phyloP scores from a whole-genome alignment of 495 filamentous ascomycete species.

The Penicillium cosmopolitanum region DNA sequence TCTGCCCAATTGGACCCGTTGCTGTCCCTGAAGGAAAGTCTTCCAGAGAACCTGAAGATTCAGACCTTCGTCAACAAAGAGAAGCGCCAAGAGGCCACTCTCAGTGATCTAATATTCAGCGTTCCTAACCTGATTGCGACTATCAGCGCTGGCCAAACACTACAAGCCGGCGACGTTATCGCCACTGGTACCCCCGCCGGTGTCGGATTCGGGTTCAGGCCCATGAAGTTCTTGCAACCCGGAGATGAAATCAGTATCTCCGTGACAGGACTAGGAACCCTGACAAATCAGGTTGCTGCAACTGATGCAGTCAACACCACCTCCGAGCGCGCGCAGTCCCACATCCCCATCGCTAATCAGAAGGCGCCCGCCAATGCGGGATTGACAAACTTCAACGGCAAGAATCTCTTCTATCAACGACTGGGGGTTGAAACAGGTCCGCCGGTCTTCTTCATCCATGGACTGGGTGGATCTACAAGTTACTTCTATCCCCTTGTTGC shows the following conservation, averaged over 20 bases:
- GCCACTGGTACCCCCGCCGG: conserved; percentile 72
- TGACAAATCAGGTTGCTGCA: conserved; percentile 46
- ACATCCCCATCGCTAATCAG: conserved; percentile 20
- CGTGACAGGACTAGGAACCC: conserved; percentile 38
- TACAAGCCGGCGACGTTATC: conserved; percentile 71
- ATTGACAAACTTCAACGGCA: conserved; percentile 48
- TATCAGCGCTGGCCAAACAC: conserved; percentile 67
- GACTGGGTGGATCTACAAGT: conserved; percentile 47
- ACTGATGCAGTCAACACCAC: conserved; percentile 19
- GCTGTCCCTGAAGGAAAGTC: conserved; percentile 49
- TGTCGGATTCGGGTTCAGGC: conserved; percentile 53
- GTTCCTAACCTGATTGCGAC: conserved; percentile 67
- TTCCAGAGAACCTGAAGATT: conserved; percentile 62
- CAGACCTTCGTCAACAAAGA: conserved; percentile 66
- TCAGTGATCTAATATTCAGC: conserved; percentile 71
- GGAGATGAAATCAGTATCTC: conserved; percentile 56
- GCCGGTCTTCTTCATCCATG: conserved; percentile 55
- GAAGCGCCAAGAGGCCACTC: conserved; percentile 65
- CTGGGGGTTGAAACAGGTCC: conserved; percentile 26
- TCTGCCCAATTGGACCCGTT: conserved; percentile 59
- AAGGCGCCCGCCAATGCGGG: conserved; percentile 21
- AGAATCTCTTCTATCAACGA: conserved; percentile 43
- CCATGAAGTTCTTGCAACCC: conserved; percentile 49
- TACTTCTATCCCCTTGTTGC: conserved; percentile 47
- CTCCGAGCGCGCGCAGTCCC: conserved; percentile 3